Percentiles rank a stretch among this genome's conserved stretches.
Conservation (phyloP, 768 basidiomycete species). For the Chalciporus pseudorubinellus region DNA sequence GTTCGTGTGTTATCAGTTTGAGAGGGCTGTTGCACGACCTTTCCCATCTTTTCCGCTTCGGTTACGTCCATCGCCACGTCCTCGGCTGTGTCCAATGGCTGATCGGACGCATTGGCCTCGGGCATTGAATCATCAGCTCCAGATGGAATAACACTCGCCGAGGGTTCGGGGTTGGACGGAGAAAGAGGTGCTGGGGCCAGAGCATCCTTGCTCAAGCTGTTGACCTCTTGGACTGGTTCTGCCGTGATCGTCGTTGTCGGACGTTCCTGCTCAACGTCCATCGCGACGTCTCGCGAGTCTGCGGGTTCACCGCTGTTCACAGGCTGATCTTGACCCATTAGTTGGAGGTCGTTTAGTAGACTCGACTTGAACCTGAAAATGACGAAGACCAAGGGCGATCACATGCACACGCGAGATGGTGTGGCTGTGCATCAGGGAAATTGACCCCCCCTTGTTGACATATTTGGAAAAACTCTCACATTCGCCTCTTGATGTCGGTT, state of each 20-base stretch:
- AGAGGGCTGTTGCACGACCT: conserved; percentile 11
- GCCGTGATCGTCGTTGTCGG: background rate
- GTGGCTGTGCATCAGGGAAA: conserved; percentile 20
- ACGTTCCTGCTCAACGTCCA: conserved; percentile 22
- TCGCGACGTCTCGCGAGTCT: conserved; percentile 10
- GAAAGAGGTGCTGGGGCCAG: background rate
- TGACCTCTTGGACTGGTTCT: conserved; percentile 1
- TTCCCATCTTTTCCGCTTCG: conserved; percentile 12
- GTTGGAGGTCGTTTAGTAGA: conserved; percentile 8
- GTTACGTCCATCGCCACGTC: conserved; percentile 25
- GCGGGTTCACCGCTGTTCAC: background rate
- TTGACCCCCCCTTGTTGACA: background rate
- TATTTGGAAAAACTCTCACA: too few species aligned
- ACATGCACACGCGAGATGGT: conserved; percentile 15
- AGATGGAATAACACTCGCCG: background rate
- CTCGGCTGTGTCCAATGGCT: conserved; percentile 20
- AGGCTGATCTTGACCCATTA: conserved; percentile 25
- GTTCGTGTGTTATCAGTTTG: conserved; percentile 6
- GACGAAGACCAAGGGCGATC: conserved; percentile 25
- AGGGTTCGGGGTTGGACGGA: conserved; percentile 14
- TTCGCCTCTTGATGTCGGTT: too few species aligned
- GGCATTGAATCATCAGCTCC: conserved; percentile 3
- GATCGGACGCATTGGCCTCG: conserved; percentile 17
- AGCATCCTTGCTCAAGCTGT: background rate
- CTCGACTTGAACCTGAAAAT: conserved; percentile 24